phyloP scores from a whole-genome alignment of 2,329 filamentous ascomycete species.

The Chrysoporthe austroafricana region DNA sequence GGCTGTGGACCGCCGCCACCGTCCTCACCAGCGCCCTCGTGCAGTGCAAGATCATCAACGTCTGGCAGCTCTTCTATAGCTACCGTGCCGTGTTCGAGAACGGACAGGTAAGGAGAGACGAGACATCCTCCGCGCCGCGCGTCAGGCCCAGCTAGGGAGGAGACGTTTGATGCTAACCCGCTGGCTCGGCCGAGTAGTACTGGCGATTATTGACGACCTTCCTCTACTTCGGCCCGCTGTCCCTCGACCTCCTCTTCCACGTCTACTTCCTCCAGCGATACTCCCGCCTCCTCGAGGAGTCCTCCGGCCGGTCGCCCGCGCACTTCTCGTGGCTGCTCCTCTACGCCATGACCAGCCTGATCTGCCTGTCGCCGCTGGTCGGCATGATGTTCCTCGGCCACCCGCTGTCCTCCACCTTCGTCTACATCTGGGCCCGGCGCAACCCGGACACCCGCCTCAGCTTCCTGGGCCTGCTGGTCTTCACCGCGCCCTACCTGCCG shows the following conservation, averaged over 20 bases:
- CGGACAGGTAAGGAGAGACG: conserved; percentile 93
- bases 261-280: conserved; percentile 98
- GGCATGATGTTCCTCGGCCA: conserved; percentile 95
- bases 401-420: conserved; percentile 86
- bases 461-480: conserved; percentile 85
- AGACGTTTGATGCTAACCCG: conserved; percentile 4
- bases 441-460: conserved; percentile 92
- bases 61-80: conserved; percentile 97
- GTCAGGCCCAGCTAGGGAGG: neutral
- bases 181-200: conserved; percentile 62
- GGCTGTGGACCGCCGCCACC: conserved; percentile 96
- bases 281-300: conserved; percentile 91
- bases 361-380: conserved; percentile 82
- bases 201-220: conserved; percentile 97
- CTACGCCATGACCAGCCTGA: conserved; percentile 79
- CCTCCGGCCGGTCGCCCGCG: conserved; percentile 86
- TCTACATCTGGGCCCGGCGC: conserved; percentile 96
- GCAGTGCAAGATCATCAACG: conserved; percentile 89
- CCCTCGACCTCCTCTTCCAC: conserved; percentile 92
- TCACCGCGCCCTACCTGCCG: conserved; percentile 91
- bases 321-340: conserved; percentile 94
- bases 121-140: conserved; percentile 34
- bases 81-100: conserved; percentile 89
- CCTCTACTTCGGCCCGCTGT: conserved; percentile 94
- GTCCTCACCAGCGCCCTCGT: conserved; percentile 86